phyloP scores from a whole-genome alignment of 208 protist genomes.

The Entamoeba invadens region DNA sequence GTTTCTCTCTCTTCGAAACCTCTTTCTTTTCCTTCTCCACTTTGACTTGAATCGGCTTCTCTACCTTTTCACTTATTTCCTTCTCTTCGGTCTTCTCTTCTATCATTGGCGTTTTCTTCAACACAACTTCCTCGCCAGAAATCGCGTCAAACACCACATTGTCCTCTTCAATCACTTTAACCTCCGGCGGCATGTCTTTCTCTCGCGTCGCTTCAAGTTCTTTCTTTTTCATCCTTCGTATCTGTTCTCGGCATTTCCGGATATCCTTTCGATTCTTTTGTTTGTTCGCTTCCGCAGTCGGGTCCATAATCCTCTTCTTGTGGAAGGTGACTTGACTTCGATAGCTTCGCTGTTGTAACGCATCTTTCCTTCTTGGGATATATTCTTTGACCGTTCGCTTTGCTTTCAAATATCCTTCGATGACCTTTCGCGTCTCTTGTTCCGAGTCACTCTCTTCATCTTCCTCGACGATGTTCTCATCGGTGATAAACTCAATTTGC shows the following conservation, averaged over 20 bases:
- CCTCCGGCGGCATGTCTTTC: background rate
- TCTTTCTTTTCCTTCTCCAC: background rate
- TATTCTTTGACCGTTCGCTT: background rate
- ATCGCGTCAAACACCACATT: background rate
- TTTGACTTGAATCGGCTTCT: background rate
- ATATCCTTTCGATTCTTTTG: background rate
- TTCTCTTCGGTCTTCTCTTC: background rate
- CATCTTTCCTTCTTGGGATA: background rate
- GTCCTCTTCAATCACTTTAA: background rate
- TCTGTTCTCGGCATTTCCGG: background rate
- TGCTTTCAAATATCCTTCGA: background rate
- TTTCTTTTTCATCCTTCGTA: background rate
- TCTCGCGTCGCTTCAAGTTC: background rate
- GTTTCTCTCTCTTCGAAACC: background rate
- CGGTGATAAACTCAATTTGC: background rate
- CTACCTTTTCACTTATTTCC: background rate
- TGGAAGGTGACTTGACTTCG: background rate
- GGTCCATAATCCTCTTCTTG: background rate
- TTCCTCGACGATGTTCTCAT: background rate
- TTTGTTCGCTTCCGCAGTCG: background rate
- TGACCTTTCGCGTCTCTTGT: background rate
- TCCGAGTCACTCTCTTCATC: background rate
- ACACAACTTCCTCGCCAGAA: background rate
- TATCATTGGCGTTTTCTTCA: background rate
- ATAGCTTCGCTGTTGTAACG: background rate